Base-by-base conservation (phyloP, 2,329 filamentous ascomycete genomes). In the Hypoxylon sp. region DNA sequence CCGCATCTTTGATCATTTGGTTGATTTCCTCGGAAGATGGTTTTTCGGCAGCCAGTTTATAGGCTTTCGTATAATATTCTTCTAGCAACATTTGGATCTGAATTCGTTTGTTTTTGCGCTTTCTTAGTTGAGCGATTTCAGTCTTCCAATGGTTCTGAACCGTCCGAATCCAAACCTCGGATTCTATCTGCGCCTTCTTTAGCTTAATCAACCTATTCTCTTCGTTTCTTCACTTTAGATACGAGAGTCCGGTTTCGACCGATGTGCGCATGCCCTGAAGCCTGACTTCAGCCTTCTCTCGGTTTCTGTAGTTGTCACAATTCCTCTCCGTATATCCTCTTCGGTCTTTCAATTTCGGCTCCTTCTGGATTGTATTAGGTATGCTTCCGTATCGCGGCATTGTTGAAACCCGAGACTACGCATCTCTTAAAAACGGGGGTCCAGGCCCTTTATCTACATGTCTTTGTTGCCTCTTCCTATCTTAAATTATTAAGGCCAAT, bases 391-490 rank as follows among this genome's bases (percentile, higher is more conserved):
- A 11, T 55, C 8, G 11, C 10, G 11, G 10, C 5, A 47, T 14
- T 58, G 60, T 46, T 67, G 48, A 31, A 37, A 24, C 35, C 52
- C 19, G 3, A 70, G 29, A 33, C 37, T 14, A 22, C 9, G 55
- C 13, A 47, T 52, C 8, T 51, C 17, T 42, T 51, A 13, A 4
- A 17, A 35, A 48, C 11, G 61, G 33, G 42, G 14, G 31, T 13
- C 26, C 26, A n/a, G 42, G 22, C 50, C 61, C 52, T 67, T 67
- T 65, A 70, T 67, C 9, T 62, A 17, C 3, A 53, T 10, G 19
- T 47, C 47, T 67, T 61, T 67, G 14, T 50, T 53, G 22, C 37
- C 35, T 59, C 37, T 35, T 9, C 48, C 31, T 11, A 33, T 19
- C 13, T 54, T n/a, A 5, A 64, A 29, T 6, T 59, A 24, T 42